These are phyloP conservation scores for Canariomyces notabilis DNA, from an alignment of 2,329 filamentous ascomycete species.

Conservation along the genomic window DNA sequence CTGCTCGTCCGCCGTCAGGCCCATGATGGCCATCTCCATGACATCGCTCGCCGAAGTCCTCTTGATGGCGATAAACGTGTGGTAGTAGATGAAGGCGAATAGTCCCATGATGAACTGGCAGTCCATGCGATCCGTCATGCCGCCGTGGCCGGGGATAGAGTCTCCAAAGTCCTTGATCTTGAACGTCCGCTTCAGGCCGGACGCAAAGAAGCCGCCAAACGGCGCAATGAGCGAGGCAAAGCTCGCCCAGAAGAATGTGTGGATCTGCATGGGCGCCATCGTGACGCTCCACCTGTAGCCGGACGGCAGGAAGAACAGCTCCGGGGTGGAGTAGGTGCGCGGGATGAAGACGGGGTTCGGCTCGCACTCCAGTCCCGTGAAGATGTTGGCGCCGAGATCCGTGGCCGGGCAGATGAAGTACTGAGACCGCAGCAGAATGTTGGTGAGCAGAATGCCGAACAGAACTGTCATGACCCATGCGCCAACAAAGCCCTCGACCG, in stretches of 20 bases:
- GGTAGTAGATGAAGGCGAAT: constrained; percentile 97
- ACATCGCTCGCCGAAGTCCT: constrained; percentile 80
- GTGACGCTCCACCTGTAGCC: constrained; percentile 58
- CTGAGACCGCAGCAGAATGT: constrained; percentile 80
- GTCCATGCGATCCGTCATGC: constrained; percentile 98
- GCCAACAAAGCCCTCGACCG: constrained; percentile 92
- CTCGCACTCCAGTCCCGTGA: constrained; percentile 82
- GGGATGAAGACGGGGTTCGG: constrained; percentile 88
- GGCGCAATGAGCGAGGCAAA: constrained; percentile 96
- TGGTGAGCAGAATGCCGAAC: constrained; percentile 76
- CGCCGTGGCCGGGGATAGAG: constrained; percentile 93
- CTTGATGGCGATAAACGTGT: constrained; percentile 89
- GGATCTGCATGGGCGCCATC: constrained; percentile 85
- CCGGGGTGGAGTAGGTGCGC: constrained; percentile 66
- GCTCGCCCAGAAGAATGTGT: constrained; percentile 82
- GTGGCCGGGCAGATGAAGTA: constrained; percentile 99
- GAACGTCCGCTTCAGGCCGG: constrained; percentile 94
- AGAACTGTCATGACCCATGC: constrained; percentile 94
- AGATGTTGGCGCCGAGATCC: constrained; percentile 88
- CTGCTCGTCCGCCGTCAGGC: constrained; percentile 83
- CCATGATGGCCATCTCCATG: constrained; percentile 86
- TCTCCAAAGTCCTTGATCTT: constrained; percentile 99
- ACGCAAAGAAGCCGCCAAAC: constrained; percentile 97
- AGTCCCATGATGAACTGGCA: constrained; percentile 99
- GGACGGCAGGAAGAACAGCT: constrained; percentile 66